Evolutionary conservation across 2,329 filamentous ascomycete species (phyloP).

Genomic region (Nothomitra cinnamomea): DNA sequence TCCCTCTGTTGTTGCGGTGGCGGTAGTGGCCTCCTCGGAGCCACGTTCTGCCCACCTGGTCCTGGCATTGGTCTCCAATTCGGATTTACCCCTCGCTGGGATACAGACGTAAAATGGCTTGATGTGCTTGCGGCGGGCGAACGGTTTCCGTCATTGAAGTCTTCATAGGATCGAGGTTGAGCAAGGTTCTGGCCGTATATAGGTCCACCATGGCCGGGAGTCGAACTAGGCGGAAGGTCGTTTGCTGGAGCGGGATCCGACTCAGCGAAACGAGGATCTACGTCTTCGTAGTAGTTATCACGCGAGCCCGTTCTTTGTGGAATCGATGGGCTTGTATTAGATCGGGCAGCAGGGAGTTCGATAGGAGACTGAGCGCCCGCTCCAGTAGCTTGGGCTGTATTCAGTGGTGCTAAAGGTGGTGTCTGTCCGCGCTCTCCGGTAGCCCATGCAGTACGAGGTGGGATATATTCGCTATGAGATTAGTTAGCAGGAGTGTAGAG

Average conservation of each 20-base stretch:
- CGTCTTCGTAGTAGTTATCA: conserved; percentile 72
- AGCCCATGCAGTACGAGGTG: conserved; percentile 36
- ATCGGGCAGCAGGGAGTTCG: conserved; percentile 9
- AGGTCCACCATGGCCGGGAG: conserved; percentile 2
- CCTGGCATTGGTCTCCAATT: conserved; percentile 52
- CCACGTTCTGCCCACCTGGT: conserved; percentile 14
- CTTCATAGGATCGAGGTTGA: conserved; percentile 36
- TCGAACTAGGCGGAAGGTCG: neutral
- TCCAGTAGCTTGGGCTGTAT: neutral
- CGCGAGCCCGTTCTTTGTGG: conserved; percentile 15
- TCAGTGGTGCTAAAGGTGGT: neutral
- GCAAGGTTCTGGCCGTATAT: conserved; percentile 9
- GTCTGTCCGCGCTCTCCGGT: neutral
- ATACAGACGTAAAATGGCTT: conserved; percentile 79
- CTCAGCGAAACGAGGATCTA: conserved; percentile 71
- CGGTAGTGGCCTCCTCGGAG: conserved; percentile 28
- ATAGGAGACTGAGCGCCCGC: conserved; percentile 7
- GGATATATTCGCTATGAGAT: conserved; percentile 25
- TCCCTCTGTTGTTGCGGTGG: conserved; percentile 46
- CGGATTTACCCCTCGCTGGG: conserved; percentile 75
- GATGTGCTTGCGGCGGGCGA: conserved; percentile 64
- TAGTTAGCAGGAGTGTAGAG: neutral
- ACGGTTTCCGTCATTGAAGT: conserved; percentile 43
- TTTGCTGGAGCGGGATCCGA: conserved; percentile 13
- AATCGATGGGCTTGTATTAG: neutral